Conservation (phyloP, 768 basidiomycete species). For the Mycena pura region DNA sequence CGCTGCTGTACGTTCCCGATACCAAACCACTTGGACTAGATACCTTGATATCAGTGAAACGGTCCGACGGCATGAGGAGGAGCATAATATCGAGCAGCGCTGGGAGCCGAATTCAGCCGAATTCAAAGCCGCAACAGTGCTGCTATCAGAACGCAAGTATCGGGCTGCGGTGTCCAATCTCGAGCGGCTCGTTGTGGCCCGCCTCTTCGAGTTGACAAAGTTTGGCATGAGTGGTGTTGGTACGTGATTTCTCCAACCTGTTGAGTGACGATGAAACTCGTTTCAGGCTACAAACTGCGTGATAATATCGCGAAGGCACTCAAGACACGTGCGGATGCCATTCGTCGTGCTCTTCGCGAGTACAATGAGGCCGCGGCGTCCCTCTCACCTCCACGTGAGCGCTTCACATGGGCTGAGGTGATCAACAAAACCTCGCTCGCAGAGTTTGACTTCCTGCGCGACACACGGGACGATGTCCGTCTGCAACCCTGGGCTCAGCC, state of each 20-base stretch:
- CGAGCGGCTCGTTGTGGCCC: neutral
- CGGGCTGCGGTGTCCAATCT: neutral
- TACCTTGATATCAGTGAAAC: neutral
- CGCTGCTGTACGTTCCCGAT: neutral
- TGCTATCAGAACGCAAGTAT: neutral
- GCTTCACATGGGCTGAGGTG: neutral
- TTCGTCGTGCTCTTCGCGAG: neutral
- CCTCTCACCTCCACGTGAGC: neutral
- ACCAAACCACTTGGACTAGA: neutral
- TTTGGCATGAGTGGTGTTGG: slow-evolving; percentile 3
- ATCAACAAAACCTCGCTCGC: slow-evolving; percentile 28
- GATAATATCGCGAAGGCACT: neutral
- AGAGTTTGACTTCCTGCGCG: slow-evolving; percentile 42
- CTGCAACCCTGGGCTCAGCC: slow-evolving; percentile 36
- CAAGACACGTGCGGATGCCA: neutral
- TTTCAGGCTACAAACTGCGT: slow-evolving; percentile 1
- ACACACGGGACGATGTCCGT: slow-evolving; percentile 37
- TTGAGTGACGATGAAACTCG: neutral
- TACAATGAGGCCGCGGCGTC: neutral
- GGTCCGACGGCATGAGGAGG: neutral
- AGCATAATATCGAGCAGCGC: neutral
- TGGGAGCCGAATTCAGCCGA: neutral
- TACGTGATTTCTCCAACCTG: neutral
- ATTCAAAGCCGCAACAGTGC: neutral
- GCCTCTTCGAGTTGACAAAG: neutral